Evolutionary conservation across 1,139 yeast genomes (phyloP), one percentile per base, ranked within the genome.

Genomic region (Protomyces lactucae-debilis): DNA sequence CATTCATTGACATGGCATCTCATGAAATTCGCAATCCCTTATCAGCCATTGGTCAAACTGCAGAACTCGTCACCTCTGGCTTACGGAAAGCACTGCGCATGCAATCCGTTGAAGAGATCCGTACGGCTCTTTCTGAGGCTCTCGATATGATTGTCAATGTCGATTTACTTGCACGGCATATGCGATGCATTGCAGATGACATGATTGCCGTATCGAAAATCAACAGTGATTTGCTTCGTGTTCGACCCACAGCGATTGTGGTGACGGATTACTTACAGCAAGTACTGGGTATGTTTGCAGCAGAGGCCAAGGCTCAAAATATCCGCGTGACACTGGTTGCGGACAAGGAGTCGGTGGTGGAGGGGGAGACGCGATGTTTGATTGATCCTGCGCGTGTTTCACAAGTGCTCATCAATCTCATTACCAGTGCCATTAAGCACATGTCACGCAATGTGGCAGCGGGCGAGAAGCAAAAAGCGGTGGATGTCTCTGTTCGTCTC

Each of bases 11-110:
- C 40, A 66, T 68, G 37, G 59, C 67, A 12, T 67, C 69, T 4
- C 70, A 68, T 37, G 70, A 68, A 48, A 65, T 68, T 59, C 63
- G 70, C 4, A 68, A 68, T 52, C 70, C 70, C 3, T 56, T 66
- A 28, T 66, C 57, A 5, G 68, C 67, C 1, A 61, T 67, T 36
- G 56, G 57, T n/a, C 68, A 66, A 57, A 52, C 66, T 14, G 66
- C 59, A 28, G 66, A 65, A n/a, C 46, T 59, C 10, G 56, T 65
- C 10, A 25, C 40, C 35, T 53, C 52, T 23, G 39, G 53, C 32
- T 36, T 52, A 5, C 16, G 12, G 10, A 12, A 32, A 16, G 54
- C 40, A 5, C 28, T 21, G 3, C 3, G 12, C n/a, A 25, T 12
- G 23, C n/a, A 36, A 8, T 18, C 32, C 10, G 21, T 32, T 10